These are phyloP conservation scores for Neckera pumila DNA, from an alignment of 225 moss, liverwort and hornwort genomes.

Conservation along the genomic window DNA sequence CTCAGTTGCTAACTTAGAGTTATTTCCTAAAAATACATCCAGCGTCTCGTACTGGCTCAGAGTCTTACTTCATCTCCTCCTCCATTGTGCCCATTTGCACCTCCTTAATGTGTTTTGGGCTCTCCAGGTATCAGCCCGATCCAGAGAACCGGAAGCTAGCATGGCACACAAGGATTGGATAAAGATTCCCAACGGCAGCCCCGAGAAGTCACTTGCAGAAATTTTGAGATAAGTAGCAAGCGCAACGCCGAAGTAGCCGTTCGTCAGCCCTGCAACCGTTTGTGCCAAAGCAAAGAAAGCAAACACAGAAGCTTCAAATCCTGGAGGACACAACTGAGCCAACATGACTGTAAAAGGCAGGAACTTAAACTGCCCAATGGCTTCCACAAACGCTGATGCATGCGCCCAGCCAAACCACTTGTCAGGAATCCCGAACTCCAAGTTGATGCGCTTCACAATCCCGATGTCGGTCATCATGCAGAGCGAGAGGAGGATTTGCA, in stretches of 20 bases:
- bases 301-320: slow-evolving; percentile 71
- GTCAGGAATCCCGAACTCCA: slow-evolving; percentile 46
- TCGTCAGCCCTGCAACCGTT: slow-evolving; percentile 54
- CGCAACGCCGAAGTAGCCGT: slow-evolving; percentile 59
- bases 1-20: not conserved
- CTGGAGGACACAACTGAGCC: slow-evolving; percentile 51
- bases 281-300: slow-evolving; percentile 59
- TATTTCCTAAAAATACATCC: not conserved
- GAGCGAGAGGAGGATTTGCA: slow-evolving; percentile 56
- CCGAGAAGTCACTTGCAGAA: slow-evolving; percentile 43
- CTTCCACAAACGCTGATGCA: slow-evolving; percentile 60
- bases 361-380: slow-evolving; percentile 66
- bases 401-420: slow-evolving; percentile 50
- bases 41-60: not conserved
- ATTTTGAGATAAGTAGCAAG: slow-evolving; percentile 48
- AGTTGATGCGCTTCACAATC: slow-evolving; percentile 60
- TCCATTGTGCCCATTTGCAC: slow-evolving; percentile 3
- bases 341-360: slow-evolving; percentile 59
- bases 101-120: not conserved
- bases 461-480: slow-evolving; percentile 69
- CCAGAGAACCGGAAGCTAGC: slow-evolving; percentile 55
- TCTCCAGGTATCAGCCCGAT: slow-evolving; percentile 42
- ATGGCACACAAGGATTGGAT: slow-evolving; percentile 54
- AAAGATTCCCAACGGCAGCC: slow-evolving; percentile 43
- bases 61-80: slow-evolving; percentile 17